Base-by-base conservation (phyloP, 306 rosid genomes). In the Citrullus colocynthis region DNA sequence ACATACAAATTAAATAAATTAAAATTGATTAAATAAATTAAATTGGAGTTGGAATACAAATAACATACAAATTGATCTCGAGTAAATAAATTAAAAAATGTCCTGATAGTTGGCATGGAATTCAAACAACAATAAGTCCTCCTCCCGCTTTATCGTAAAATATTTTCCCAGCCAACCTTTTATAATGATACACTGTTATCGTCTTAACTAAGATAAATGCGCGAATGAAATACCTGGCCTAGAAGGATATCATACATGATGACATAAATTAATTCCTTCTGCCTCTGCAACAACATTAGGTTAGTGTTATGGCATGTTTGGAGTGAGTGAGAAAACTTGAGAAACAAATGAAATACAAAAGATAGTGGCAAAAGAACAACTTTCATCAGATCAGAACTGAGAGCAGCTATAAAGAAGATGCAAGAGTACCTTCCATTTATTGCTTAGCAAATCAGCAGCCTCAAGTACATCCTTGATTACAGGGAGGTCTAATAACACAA, bases 221-320 rank as follows among this genome's bases (percentile, higher is more conserved):
- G 51, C 71, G 15, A 79, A 36, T 52, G 73, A 76, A 63, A 34
- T 76, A 91, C 99, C 93, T 92, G 88, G 34, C 97, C 97, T 28
- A 95, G 90, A 80, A 95, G 97, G 76, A 95, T 89, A 80, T 95
- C 99, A 76, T 92, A 95, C 72, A 83, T 78, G 80, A 90, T 85
- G 17, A 95, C 82, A 83, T 89, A 89, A 41, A 95, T 64, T 85
- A 95, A 85, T 76, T 92, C 97, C 72, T 78, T 84, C 75, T 88
- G 98, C 82, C 85, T 90, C 97, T 95, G 82, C 83, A 87, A 85
- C 52, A 59, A 42, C 13, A 37, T 30, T 7, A 34, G 13, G 7
- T 0, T 7, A 64, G 7, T 49, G 80, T 48, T 48, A 45, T 0
- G 48, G 49, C 11, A 37, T 56, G 60, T 16, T 36, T 18, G 55